Evolutionary conservation across 2,329 filamentous ascomycete genomes (phyloP), one percentile per base, ranked within the genome.

Genomic region (Ceratocystis lukuohia): DNA sequence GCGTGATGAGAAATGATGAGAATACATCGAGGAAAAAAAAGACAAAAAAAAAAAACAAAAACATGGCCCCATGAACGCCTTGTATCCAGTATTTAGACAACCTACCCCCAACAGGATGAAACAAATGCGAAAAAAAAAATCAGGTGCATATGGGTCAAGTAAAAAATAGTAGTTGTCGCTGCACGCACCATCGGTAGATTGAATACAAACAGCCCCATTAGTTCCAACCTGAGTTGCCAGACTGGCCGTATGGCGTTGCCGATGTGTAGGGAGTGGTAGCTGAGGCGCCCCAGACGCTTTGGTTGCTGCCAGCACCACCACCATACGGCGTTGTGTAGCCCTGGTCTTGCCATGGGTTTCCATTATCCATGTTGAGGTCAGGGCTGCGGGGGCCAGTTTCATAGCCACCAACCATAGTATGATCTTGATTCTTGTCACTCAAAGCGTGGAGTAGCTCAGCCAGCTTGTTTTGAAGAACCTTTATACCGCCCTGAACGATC

Each of bases 401-500:
- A 67, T 82, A 81, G 69, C 81, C 83, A 41, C 67, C 67, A 2
- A 61, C 64, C 64, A 66, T 68, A 44, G 64, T 62, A 46, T 68
- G 64, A 61, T 84, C 82, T 65, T 79, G 75, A 1, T 80, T 76
- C 72, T 80, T 80, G 66, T 76, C 74, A 65, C 82, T 80, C 70
- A 88, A 76, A 41, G 84, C 82, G 68, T 84, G 80, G 68, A 96
- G 87, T 48, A 96, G 83, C 3, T 81, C 82, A 1, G 92, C 94
- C 45, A 99, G 84, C 78, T 99, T 99, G 70, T 88, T 84, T 75
- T 97, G 94, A 66, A 99, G 79, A 33, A 91, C 88, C 69, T 88
- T 86, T 75, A 99, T 96, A 44, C 91, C 92, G 72, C 91, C 86
- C 71, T 92, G 87, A 64, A 99, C 85, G 71, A 97, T 94, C 69